A percentile compares a stretch with the other conserved stretches of the same genome.
These are phyloP conservation scores for Grigorovia humatica DNA, from an alignment of 805 yeast species.

Conservation along the genomic window DNA sequence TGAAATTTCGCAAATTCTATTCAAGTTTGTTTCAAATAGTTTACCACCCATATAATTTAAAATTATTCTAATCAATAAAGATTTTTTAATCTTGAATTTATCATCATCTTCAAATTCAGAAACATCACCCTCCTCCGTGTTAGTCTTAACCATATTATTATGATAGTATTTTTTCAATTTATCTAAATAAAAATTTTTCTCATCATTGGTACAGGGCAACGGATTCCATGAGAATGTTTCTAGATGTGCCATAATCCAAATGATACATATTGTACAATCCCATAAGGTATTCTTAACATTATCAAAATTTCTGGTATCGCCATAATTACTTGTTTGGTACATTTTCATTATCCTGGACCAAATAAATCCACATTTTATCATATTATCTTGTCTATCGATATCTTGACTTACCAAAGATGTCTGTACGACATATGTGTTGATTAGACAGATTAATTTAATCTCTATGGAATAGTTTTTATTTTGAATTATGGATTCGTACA, in stretches of 20 bases:
- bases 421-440: slow-evolving; percentile 15
- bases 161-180: slow-evolving; percentile 15
- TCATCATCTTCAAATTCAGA: background rate
- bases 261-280: slow-evolving; percentile 20
- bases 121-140: background rate
- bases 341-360: slow-evolving; percentile 8
- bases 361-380: background rate
- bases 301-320: slow-evolving; percentile 5
- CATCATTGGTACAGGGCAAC: slow-evolving; percentile 19
- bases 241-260: slow-evolving; percentile 24
- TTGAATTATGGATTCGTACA: background rate
- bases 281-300: slow-evolving; percentile 17
- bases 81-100: slow-evolving; percentile 17
- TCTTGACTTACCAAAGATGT: slow-evolving; percentile 10
- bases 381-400: slow-evolving; percentile 6
- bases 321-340: slow-evolving; percentile 10
- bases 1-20: slow-evolving; percentile 18
- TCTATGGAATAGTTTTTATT: slow-evolving; percentile 5
- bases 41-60: slow-evolving; percentile 25
- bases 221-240: slow-evolving; percentile 25
- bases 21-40: slow-evolving; percentile 22
- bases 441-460: slow-evolving; percentile 14
- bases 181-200: slow-evolving; percentile 11
- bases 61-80: slow-evolving; percentile 18
- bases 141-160: slow-evolving; percentile 13